phyloP scores from a whole-genome alignment of 75 land plant genomes.

The Chamaecyparis obtusa region DNA sequence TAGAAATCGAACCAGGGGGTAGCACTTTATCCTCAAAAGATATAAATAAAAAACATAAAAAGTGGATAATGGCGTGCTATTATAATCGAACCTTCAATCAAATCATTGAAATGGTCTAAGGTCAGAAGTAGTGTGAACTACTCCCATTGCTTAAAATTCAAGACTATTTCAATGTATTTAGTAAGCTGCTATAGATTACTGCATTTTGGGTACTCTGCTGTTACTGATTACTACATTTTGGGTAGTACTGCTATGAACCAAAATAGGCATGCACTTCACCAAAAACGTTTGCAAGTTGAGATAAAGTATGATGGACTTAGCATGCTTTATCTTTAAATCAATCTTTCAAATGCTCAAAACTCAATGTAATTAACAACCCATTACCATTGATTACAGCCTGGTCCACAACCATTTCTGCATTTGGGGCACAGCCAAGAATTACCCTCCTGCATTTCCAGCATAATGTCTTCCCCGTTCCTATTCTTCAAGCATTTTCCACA shows the following conservation, averaged over 20 bases:
- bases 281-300: too few species aligned
- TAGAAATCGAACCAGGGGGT: background rate
- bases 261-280: background rate
- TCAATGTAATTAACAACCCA: background rate
- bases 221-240: background rate
- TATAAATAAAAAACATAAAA: background rate
- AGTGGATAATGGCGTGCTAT: background rate
- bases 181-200: background rate
- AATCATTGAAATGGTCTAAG: background rate
- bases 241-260: background rate
- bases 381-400: slow-evolving; percentile 44
- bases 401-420: slow-evolving; percentile 51
- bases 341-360: background rate
- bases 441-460: slow-evolving; percentile 27
- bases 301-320: background rate
- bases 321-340: background rate
- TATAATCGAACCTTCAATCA: background rate
- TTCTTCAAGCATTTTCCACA: slow-evolving; percentile 41
- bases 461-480: slow-evolving; percentile 35
- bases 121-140: background rate
- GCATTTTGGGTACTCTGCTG: background rate
- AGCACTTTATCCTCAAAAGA: background rate
- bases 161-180: background rate
- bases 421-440: slow-evolving; percentile 43
- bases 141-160: background rate